Evolutionary conservation across 306 rosid species (phyloP), one percentile per base, ranked within the genome.

Genomic region (Bauhinia variegata): DNA sequence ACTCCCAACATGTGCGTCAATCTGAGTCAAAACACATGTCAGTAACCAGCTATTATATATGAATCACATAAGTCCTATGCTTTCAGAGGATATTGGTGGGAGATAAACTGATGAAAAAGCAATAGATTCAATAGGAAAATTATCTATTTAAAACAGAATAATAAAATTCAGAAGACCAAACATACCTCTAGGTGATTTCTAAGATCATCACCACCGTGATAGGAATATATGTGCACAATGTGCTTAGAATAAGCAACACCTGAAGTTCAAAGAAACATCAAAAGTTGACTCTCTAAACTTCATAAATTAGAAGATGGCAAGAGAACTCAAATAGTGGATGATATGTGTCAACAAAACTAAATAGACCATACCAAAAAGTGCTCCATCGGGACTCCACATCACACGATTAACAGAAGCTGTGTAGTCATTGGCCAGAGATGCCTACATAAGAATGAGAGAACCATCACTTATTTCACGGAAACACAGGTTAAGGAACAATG

Each of bases 171-270:
- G 65, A 38, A 46, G 18, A 59, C 79, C 19, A n/a, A 57, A 61
- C 91, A 77, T 81, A 95, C 99, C 99, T 95, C 99, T 43, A 91
- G 78, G 74, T 84, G 97, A 77, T 91, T 95, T 76, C 92, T 71
- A 34, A 95, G 78, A 61, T 84, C 97, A 78, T 95, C 92, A 58
- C 88, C 92, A 32, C 92, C 96, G n/a, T 82, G 89, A 74, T 91
- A 95, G 56, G 97, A 79, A 71, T 88, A 95, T 73, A 95, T 60
- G 80, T 95, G 99, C 72, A 95, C 99, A 56, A 95, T 83, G 75
- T 91, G 85, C 88, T 86, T 95, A 54, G 99, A 88, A 87, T 90
- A 95, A 61, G 99, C 99, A 82, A 95, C 97, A 71, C 99, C 99
- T 95, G 87, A 74, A 84, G 64, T 18, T 60, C 33, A 48, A 72